Conservation (phyloP, 768 basidiomycete species). For the Boletus sensibilis region DNA sequence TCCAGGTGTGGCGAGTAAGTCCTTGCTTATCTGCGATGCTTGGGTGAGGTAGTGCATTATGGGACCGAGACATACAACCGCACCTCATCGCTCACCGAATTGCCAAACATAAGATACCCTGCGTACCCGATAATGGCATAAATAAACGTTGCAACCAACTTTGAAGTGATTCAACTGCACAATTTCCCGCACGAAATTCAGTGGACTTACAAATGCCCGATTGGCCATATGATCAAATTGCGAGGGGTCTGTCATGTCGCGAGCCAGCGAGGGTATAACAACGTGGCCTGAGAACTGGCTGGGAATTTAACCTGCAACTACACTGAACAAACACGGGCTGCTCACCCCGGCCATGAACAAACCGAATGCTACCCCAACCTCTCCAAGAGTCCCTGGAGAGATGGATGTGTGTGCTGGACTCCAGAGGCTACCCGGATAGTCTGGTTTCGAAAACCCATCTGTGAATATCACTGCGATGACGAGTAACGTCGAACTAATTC, state of each 20-base stretch:
- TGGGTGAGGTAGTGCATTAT: background rate
- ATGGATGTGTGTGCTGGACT: constrained; percentile 67
- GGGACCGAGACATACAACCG: constrained; percentile 13
- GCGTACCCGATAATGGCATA: constrained; percentile 70
- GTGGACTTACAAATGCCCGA: constrained; percentile 71
- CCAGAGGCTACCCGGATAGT: constrained; percentile 80
- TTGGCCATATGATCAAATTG: constrained; percentile 83
- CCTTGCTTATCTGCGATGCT: constrained; percentile 66
- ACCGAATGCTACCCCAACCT: constrained; percentile 80
- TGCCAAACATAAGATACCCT: constrained; percentile 93
- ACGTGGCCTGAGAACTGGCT: constrained; percentile 85
- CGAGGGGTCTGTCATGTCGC: constrained; percentile 84
- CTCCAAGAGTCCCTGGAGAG: constrained; percentile 47
- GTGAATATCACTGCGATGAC: constrained; percentile 75
- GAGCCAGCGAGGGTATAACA: constrained; percentile 84
- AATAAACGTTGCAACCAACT: constrained; percentile 62
- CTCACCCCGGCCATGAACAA: constrained; percentile 89
- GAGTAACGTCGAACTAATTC: constrained; percentile 74
- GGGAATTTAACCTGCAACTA: background rate
- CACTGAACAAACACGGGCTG: constrained; percentile 1
- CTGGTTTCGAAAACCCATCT: constrained; percentile 74
- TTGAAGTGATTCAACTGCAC: background rate
- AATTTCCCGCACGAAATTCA: background rate
- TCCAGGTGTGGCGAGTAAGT: constrained; percentile 69
- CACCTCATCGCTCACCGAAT: constrained; percentile 77